These are phyloP conservation scores for Rhynchosporium graminicola DNA, from an alignment of 2,329 filamentous ascomycete genomes.

Conservation along the genomic window DNA sequence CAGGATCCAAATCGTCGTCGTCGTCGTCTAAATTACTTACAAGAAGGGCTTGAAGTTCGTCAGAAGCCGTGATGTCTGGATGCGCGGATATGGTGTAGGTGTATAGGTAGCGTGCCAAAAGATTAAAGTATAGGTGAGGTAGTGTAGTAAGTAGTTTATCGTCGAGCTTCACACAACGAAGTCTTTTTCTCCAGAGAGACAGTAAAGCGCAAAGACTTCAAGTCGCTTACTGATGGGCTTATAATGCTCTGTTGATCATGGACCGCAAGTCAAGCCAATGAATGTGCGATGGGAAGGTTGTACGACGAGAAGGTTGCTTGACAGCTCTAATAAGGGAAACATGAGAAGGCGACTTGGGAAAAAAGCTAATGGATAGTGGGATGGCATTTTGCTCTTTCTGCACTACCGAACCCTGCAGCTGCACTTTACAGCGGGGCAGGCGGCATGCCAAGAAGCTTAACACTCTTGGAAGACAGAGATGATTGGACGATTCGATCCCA, in stretches of 20 bases:
- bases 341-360: background rate
- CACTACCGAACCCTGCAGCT: slow-evolving; percentile 1
- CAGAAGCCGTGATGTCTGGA: slow-evolving; percentile 27
- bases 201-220: slow-evolving; percentile 42
- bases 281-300: background rate
- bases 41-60: slow-evolving; percentile 33
- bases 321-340: slow-evolving; percentile 3
- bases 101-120: slow-evolving; percentile 10
- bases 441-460: slow-evolving; percentile 4
- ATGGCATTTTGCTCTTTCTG: slow-evolving; percentile 10
- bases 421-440: background rate
- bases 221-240: slow-evolving; percentile 40
- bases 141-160: slow-evolving; percentile 15
- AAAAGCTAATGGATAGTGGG: background rate
- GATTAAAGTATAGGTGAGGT: slow-evolving; percentile 14
- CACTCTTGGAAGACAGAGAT: background rate
- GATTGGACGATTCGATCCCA: slow-evolving; percentile 1
- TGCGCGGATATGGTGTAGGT: slow-evolving; percentile 7
- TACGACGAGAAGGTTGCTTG: background rate
- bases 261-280: slow-evolving; percentile 20
- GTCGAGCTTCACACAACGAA: slow-evolving; percentile 23
- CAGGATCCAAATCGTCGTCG: slow-evolving; percentile 24
- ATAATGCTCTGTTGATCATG: slow-evolving; percentile 26
- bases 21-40: slow-evolving; percentile 35
- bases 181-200: slow-evolving; percentile 37